Evolutionary conservation across 768 basidiomycete genomes (phyloP).

Genomic region (Mycena pura): DNA sequence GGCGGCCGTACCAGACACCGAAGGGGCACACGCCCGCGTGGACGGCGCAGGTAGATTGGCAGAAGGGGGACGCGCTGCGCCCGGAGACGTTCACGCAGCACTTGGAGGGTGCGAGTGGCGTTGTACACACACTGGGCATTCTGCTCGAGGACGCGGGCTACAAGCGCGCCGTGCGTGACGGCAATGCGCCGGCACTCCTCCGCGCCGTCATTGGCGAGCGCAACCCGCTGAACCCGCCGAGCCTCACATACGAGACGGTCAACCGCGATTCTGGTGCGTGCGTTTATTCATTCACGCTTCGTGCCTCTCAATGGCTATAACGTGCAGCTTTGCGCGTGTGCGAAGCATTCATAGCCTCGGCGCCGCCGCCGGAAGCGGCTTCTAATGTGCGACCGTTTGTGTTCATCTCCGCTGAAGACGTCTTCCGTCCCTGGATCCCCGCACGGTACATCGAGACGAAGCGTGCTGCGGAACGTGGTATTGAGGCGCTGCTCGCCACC

Average conservation of each 20-base stretch:
- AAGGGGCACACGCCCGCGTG: slow-evolving; percentile 91
- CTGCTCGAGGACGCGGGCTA: slow-evolving; percentile 84
- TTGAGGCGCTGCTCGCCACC: slow-evolving; percentile 58
- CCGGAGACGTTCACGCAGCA: slow-evolving; percentile 76
- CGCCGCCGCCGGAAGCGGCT: slow-evolving; percentile 34
- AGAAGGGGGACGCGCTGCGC: slow-evolving; percentile 79
- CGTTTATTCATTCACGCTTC: slow-evolving; percentile 16
- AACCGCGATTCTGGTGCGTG: slow-evolving; percentile 90
- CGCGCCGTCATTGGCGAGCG: slow-evolving; percentile 55
- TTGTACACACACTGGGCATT: slow-evolving; percentile 94
- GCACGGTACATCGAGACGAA: slow-evolving; percentile 93
- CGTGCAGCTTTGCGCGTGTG: slow-evolving; percentile 74
- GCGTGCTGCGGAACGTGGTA: slow-evolving; percentile 82
- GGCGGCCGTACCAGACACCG: slow-evolving; percentile 83
- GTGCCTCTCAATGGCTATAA: slow-evolving; percentile 18
- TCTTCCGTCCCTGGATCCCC: slow-evolving; percentile 87
- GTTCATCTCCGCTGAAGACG: slow-evolving; percentile 94
- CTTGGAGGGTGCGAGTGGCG: slow-evolving; percentile 70
- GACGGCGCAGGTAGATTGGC: slow-evolving; percentile 88
- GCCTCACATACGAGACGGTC: slow-evolving; percentile 73
- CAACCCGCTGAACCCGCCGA: slow-evolving; percentile 67
- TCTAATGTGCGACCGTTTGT: slow-evolving; percentile 71
- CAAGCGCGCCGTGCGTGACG: slow-evolving; percentile 72
- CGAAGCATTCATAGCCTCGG: slow-evolving; percentile 69
- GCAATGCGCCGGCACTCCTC: slow-evolving; percentile 59